Conservation (phyloP, 1,139 yeast species). For the Nematodospora anomalae region DNA sequence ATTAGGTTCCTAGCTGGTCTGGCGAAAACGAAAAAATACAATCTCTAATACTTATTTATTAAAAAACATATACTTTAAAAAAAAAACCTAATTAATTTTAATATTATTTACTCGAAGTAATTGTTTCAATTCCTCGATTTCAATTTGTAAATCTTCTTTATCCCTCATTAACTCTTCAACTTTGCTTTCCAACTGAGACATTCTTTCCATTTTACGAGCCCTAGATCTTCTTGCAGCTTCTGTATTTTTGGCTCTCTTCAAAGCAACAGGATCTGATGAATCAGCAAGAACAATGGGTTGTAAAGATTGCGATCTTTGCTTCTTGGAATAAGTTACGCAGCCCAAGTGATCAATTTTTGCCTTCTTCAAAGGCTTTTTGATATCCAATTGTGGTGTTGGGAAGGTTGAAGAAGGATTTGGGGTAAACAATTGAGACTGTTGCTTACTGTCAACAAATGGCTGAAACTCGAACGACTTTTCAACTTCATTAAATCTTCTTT, state of each 20-base stretch:
- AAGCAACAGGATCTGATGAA: conserved; percentile 58
- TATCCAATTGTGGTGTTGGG: conserved; percentile 33
- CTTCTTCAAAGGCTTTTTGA: conserved; percentile 22
- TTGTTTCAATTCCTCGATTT: conserved; percentile 56
- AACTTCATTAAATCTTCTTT: conserved; percentile 32
- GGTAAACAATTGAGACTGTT: conserved; percentile 28
- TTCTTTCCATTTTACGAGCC: conserved; percentile 88
- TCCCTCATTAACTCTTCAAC: conserved; percentile 63
- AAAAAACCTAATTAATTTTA: too few relatives aligned
- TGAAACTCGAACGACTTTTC: conserved; percentile 26
- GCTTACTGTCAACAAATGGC: conserved; percentile 12
- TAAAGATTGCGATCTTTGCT: conserved; percentile 59
- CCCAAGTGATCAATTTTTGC: conserved; percentile 56
- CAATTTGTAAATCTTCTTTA: conserved; percentile 57
- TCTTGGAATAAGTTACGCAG: conserved; percentile 62
- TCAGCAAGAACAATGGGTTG: conserved; percentile 62
- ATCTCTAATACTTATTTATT: too few relatives aligned
- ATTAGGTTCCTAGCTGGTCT: too few relatives aligned
- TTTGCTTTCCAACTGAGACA: conserved; percentile 75
- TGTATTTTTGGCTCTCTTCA: conserved; percentile 92
- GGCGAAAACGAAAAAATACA: too few relatives aligned
- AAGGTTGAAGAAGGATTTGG: conserved; percentile 37
- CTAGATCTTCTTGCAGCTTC: conserved; percentile 97
- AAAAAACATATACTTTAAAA: too few relatives aligned
- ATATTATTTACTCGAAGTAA: conserved; percentile 36